These are phyloP conservation scores for Ogataea saltuana DNA, from an alignment of 805 yeast species.

Conservation along the genomic window DNA sequence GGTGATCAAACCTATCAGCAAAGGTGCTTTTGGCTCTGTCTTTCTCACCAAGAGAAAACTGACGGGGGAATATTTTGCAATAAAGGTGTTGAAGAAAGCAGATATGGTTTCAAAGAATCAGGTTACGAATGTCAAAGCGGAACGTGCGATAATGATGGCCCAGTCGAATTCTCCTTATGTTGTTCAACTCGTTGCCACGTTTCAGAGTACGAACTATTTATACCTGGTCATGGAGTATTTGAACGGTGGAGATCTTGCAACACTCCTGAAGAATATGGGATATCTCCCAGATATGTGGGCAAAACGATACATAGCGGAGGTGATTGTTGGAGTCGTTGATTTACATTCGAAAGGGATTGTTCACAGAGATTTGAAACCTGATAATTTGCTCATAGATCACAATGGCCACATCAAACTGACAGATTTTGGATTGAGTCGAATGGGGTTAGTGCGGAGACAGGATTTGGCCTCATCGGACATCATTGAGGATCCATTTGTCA, in stretches of 20 bases:
- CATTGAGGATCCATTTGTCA: slow-evolving; percentile 24
- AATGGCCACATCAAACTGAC: slow-evolving; percentile 90
- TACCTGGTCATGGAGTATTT: slow-evolving; percentile 95
- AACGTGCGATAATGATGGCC: slow-evolving; percentile 96
- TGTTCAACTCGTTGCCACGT: slow-evolving; percentile 83
- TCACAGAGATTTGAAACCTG: slow-evolving; percentile 95
- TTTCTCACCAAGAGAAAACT: slow-evolving; percentile 77
- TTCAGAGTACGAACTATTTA: slow-evolving; percentile 83
- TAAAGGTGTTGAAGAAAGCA: slow-evolving; percentile 84
- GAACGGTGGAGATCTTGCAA: slow-evolving; percentile 94
- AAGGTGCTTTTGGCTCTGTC: slow-evolving; percentile 97
- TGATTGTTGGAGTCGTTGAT: slow-evolving; percentile 86
- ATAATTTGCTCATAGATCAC: slow-evolving; percentile 81
- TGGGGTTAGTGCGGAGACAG: slow-evolving; percentile 87
- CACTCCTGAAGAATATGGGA: slow-evolving; percentile 79
- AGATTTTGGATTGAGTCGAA: slow-evolving; percentile 90
- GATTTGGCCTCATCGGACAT: slow-evolving; percentile 29
- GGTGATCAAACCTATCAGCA: slow-evolving; percentile 87
- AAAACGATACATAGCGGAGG: slow-evolving; percentile 81
- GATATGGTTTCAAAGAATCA: slow-evolving; percentile 98
- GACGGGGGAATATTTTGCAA: slow-evolving; percentile 95
- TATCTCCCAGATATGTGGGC: slow-evolving; percentile 86
- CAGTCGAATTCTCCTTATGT: slow-evolving; percentile 93
- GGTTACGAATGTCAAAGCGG: slow-evolving; percentile 90
- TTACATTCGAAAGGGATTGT: slow-evolving; percentile 86